These are phyloP conservation scores for Aspergillus fischeri DNA, from an alignment of 2,329 filamentous ascomycete genomes.

Conservation along the genomic window DNA sequence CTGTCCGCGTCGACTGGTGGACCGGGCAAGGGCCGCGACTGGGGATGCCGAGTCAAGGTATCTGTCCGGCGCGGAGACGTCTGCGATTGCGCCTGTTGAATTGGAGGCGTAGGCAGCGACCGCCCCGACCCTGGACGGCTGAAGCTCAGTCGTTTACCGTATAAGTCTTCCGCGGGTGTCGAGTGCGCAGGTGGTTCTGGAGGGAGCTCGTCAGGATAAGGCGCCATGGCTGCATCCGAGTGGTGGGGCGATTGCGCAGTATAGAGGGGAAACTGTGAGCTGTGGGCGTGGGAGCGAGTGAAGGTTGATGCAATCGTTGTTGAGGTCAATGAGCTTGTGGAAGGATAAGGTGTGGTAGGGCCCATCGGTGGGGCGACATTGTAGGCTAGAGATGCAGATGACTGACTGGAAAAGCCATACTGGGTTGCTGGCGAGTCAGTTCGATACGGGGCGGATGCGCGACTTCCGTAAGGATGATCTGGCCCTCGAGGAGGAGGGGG, in stretches of 20 bases:
- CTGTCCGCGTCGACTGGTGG: slow-evolving; percentile 47
- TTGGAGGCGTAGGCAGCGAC: slow-evolving; percentile 46
- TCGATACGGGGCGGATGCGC: slow-evolving; percentile 27
- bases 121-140: slow-evolving; percentile 32
- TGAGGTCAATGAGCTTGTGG: slow-evolving; percentile 18
- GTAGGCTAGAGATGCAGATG: slow-evolving; percentile 26
- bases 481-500: slow-evolving; percentile 36
- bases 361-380: slow-evolving; percentile 20
- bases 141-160: slow-evolving; percentile 24
- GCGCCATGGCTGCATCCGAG: slow-evolving; percentile 13
- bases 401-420: slow-evolving; percentile 26
- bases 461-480: slow-evolving; percentile 36
- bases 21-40: slow-evolving; percentile 56
- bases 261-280: slow-evolving; percentile 20
- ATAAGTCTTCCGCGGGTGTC: slow-evolving; percentile 20
- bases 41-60: slow-evolving; percentile 54
- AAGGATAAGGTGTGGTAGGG: slow-evolving; percentile 17
- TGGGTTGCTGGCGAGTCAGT: slow-evolving; percentile 20
- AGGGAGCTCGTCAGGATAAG: slow-evolving; percentile 27
- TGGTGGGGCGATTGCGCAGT: slow-evolving; percentile 21
- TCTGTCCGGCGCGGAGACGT: slow-evolving; percentile 49
- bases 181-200: slow-evolving; percentile 32
- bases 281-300: slow-evolving; percentile 20
- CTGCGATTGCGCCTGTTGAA: slow-evolving; percentile 47
- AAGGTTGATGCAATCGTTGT: slow-evolving; percentile 11